Conservation (phyloP, 2,329 filamentous ascomycete species). For the Aspergillus awamori region DNA sequence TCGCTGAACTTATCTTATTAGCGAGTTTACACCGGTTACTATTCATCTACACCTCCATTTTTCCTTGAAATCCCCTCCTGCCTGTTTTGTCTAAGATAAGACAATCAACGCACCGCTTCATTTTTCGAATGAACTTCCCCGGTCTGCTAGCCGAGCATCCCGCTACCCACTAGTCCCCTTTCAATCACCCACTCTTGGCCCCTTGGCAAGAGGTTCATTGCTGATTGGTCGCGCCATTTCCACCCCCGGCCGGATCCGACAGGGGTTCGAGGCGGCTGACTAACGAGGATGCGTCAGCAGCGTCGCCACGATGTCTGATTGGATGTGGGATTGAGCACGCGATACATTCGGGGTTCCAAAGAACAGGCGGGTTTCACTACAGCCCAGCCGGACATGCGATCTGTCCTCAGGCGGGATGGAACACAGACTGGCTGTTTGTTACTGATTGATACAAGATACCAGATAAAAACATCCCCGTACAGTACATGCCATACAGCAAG, state of each 20-base stretch:
- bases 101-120: neutral
- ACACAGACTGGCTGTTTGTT: too few species aligned
- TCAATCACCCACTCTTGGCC: conserved; percentile 15
- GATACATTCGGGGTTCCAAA: neutral
- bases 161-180: conserved; percentile 9
- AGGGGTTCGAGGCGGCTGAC: conserved; percentile 4
- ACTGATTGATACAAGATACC: too few species aligned
- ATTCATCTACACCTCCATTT: neutral
- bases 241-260: conserved; percentile 17
- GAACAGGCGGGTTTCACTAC: too few species aligned
- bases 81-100: neutral
- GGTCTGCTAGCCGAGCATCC: neutral
- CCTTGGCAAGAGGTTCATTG: neutral
- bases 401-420: neutral
- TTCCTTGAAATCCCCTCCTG: too few species aligned
- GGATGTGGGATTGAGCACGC: neutral
- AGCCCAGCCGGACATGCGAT: neutral
- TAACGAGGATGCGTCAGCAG: conserved; percentile 9
- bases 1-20: neutral
- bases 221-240: conserved; percentile 5
- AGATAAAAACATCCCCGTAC: too few species aligned
- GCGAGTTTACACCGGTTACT: too few species aligned
- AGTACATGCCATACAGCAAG: too few species aligned
- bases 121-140: neutral
- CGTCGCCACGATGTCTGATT: conserved; percentile 6